These are phyloP conservation scores for Actinidia polygama DNA, from an alignment of 179 eudicot genomes.

Conservation along the genomic window DNA sequence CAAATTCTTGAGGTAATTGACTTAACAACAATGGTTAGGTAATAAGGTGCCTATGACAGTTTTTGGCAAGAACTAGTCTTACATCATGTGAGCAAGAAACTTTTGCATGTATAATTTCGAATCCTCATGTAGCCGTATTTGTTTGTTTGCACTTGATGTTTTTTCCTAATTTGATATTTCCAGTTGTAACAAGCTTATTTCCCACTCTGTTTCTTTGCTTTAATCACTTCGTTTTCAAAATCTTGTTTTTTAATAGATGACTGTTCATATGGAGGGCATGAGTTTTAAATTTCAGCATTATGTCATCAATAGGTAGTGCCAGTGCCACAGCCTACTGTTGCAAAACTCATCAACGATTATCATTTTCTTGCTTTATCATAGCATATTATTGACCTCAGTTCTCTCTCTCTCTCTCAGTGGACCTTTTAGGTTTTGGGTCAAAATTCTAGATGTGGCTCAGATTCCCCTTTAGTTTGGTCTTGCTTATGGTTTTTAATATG, in stretches of 20 bases:
- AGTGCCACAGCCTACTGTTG: background rate
- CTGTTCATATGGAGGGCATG: background rate
- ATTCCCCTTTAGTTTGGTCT: background rate
- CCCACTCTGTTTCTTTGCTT: background rate
- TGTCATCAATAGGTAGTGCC: background rate
- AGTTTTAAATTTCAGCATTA: background rate
- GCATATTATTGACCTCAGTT: no score
- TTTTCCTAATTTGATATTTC: background rate
- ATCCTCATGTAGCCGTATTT: background rate
- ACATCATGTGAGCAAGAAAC: background rate
- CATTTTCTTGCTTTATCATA: background rate
- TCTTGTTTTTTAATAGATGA: background rate
- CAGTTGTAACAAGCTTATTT: background rate
- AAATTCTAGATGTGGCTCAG: background rate
- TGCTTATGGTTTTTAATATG: background rate
- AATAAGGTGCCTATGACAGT: background rate
- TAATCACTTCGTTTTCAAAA: background rate
- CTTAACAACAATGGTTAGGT: background rate
- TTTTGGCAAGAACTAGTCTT: background rate
- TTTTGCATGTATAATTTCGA: background rate
- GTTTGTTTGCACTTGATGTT: background rate
- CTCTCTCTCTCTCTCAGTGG: background rate
- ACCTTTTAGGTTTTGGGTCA: background rate
- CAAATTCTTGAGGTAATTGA: no score
- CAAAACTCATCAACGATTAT: background rate